Conservation (phyloP, 2,329 filamentous ascomycete species). For the Penicillium sp. region DNA sequence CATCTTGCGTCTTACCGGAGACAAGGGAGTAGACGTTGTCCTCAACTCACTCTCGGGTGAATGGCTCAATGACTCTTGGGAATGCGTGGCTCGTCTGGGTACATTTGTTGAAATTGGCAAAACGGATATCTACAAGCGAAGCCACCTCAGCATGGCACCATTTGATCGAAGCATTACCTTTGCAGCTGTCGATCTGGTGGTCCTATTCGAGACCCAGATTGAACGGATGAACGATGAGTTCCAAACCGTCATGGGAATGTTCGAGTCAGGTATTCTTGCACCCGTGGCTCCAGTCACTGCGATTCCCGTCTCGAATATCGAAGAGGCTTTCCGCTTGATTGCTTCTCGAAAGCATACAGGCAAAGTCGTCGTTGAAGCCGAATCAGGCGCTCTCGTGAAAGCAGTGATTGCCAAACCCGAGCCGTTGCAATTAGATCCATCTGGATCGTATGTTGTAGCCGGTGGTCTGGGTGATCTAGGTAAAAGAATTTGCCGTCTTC, state of each 20-base stretch:
- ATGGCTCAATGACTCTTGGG: slow-evolving; percentile 31
- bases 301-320: slow-evolving; percentile 2
- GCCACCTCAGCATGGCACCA: slow-evolving; percentile 5
- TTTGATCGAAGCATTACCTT: slow-evolving; percentile 7
- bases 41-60: slow-evolving; percentile 37
- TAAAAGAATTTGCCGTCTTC: slow-evolving; percentile 1
- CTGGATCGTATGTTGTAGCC: slow-evolving; percentile 4
- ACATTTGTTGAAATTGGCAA: slow-evolving; percentile 32
- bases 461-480: slow-evolving; percentile 5
- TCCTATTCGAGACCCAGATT: neutral
- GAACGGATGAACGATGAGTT: slow-evolving; percentile 8
- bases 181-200: slow-evolving; percentile 2
- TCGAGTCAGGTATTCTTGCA: neutral
- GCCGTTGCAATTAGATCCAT: neutral
- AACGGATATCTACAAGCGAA: slow-evolving; percentile 6
- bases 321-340: slow-evolving; percentile 7
- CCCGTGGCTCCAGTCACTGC: slow-evolving; percentile 1
- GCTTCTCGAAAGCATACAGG: slow-evolving; percentile 7
- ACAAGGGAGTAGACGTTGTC: slow-evolving; percentile 33
- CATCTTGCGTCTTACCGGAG: slow-evolving; percentile 25
- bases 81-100: slow-evolving; percentile 32
- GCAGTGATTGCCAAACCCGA: slow-evolving; percentile 4
- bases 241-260: slow-evolving; percentile 1
- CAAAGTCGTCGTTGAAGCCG: slow-evolving; percentile 1
- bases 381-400: slow-evolving; percentile 3